These are phyloP conservation scores for Melanomma pulvis-pyrius DNA, from an alignment of 495 filamentous ascomycete species.

Conservation along the genomic window DNA sequence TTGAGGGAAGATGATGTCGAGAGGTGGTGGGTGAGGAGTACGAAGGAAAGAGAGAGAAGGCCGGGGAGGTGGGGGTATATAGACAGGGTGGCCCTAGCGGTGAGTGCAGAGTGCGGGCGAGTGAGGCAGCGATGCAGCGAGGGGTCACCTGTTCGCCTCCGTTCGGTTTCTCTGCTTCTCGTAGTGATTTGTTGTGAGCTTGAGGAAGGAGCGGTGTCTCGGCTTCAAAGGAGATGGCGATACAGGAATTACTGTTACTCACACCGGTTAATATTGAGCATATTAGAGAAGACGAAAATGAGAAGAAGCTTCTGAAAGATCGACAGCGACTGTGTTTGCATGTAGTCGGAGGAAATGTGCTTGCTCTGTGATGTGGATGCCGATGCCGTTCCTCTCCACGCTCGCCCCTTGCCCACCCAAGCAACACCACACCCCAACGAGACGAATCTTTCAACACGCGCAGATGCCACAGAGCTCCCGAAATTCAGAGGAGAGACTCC, in stretches of 20 bases:
- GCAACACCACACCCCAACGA: neutral
- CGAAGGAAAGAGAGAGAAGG: neutral
- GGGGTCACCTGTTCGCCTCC: neutral
- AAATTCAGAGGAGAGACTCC: neutral
- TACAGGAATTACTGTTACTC: neutral
- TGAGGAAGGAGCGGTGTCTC: neutral
- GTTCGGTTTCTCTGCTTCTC: neutral
- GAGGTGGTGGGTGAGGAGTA: neutral
- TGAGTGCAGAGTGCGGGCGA: neutral
- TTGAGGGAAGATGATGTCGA: neutral
- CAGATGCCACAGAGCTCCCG: neutral
- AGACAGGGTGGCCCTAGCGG: neutral
- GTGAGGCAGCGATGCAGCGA: neutral
- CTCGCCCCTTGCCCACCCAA: neutral
- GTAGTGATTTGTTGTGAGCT: neutral
- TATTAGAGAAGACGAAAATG: neutral
- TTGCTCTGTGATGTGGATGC: too few species aligned
- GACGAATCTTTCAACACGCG: neutral
- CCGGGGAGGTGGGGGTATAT: neutral
- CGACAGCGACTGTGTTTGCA: neutral
- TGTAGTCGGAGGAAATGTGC: neutral
- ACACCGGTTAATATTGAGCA: too few species aligned
- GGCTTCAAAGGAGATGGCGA: neutral
- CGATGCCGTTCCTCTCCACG: too few species aligned
- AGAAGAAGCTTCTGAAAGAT: conserved; percentile 4